These are phyloP conservation scores for Trichosporon asahii DNA, from an alignment of 1,284 basidiomycete genomes.

Conservation along the genomic window DNA sequence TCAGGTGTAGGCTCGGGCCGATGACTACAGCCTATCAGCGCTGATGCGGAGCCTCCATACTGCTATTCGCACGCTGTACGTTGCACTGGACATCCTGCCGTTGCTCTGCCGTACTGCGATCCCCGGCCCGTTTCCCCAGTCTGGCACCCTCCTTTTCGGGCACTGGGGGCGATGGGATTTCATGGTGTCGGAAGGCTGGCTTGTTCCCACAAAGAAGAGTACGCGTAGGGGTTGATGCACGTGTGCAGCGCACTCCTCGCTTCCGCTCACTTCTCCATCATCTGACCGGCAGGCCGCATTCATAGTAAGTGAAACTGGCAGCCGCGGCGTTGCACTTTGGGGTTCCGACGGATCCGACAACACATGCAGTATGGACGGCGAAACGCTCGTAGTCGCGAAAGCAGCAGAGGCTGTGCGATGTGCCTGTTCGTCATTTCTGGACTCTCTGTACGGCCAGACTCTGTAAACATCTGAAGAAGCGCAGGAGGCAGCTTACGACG, in stretches of 20 bases:
- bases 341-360: not conserved
- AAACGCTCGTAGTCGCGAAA: not conserved
- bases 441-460: not conserved
- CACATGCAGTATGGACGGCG: not conserved
- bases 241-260: not conserved
- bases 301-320: not conserved
- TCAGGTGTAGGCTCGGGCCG: not conserved
- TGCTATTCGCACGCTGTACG: not conserved
- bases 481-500: not conserved
- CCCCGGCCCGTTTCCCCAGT: not conserved
- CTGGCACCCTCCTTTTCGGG: not conserved
- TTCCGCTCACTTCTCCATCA: not conserved
- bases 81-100: not conserved
- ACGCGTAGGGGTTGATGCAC: not conserved
- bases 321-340: not conserved
- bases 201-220: not conserved
- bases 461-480: not conserved
- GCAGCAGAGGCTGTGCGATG: not conserved
- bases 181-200: not conserved
- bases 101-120: not conserved
- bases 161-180: not conserved
- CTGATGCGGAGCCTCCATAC: not conserved
- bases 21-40: not conserved
- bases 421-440: not conserved
- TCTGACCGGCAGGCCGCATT: not conserved